Base-by-base conservation (phyloP, 2,329 filamentous ascomycete species). In the Colletotrichum tamarilloi region DNA sequence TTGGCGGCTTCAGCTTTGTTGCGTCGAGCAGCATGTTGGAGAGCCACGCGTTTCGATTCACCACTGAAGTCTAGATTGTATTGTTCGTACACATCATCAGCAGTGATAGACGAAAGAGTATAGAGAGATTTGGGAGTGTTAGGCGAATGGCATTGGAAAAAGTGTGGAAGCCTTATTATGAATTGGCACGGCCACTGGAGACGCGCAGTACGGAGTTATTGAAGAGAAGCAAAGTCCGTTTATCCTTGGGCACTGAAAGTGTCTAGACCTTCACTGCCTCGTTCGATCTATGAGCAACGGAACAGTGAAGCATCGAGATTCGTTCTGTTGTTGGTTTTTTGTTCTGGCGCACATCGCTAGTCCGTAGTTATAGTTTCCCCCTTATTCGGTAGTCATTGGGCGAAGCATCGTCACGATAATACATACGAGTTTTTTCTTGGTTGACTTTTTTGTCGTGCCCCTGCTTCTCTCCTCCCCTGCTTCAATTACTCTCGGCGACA, bases 1-100 rank as follows among this genome's bases (percentile, higher is more conserved):
- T 92, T 81, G 89, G 90, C 30, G 90, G 90, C 12, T 92, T 92
- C 81, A 92, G 89, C 79, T 92, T 89, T 77, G 89, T 91, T 68
- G 89, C 89, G 12, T 87, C 89, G 57, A 87, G 84, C 77, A 91
- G 89, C 78, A 78, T 91, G 74, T 80, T 91, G 49, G 88, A 90
- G 78, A 84, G 84, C 75, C 80, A 84, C 56, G 84, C 82, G 16
- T 87, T 88, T 76, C 74, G 76, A 70, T 76, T 76, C 68, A 74
- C 75, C 9, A 76, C 74, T 4, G 69, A 76, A 26, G 64, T 64
- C 42, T 71, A 63, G 56, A 68, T 28, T 26, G 42, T 24, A 42
- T 19, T 30, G 9, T 42, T 19, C 38, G 46, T 35, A 28, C 22
- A 42, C 38, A 42, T 42, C 35, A 24, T 28, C 35, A 30, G 60